Percentiles rank a stretch among this genome's conserved stretches.
Conservation (phyloP, 257 asterid genomes). For the Rhazya stricta region DNA sequence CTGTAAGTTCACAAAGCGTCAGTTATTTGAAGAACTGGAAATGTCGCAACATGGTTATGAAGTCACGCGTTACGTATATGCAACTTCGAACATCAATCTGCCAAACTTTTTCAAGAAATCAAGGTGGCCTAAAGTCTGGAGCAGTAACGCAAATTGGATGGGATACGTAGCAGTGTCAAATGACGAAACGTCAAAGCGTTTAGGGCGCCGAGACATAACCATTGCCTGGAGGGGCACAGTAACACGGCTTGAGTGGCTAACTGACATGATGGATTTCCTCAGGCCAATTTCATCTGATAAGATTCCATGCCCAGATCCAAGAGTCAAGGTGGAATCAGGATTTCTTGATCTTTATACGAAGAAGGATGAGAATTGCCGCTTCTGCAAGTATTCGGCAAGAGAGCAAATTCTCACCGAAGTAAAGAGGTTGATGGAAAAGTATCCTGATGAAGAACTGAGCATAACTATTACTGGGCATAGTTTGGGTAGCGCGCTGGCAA, state of each 20-base stretch:
- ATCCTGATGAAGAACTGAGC: constrained; percentile 22
- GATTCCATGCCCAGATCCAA: constrained; percentile 28
- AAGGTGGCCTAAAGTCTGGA: constrained; percentile 42
- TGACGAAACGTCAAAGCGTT: constrained; percentile 28
- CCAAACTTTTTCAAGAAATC: constrained; percentile 43
- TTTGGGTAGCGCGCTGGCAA: constrained; percentile 27
- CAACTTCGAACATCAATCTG: constrained; percentile 39
- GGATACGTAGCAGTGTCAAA: constrained; percentile 43
- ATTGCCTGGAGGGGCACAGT: constrained; percentile 53
- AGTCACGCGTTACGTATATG: constrained; percentile 34
- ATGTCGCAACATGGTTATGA: constrained; percentile 33
- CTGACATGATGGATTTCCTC: constrained; percentile 34
- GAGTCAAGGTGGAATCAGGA: constrained; percentile 29
- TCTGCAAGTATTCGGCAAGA: constrained; percentile 27
- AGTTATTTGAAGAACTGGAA: constrained; percentile 27
- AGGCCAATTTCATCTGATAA: constrained; percentile 26
- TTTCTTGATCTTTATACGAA: constrained; percentile 30
- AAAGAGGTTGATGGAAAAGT: constrained; percentile 20
- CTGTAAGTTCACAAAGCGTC: constrained; percentile 23
- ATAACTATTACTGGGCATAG: constrained; percentile 32
- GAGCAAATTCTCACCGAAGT: constrained; percentile 26
- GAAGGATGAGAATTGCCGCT: constrained; percentile 23
- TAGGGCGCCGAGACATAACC: constrained; percentile 44
- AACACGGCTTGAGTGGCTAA: constrained; percentile 43
- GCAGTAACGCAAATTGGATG: constrained; percentile 44